Percentiles rank a stretch among this genome's conserved stretches.
phyloP scores from a whole-genome alignment of 352 stramenopile genomes.

The Pythium volutum region DNA sequence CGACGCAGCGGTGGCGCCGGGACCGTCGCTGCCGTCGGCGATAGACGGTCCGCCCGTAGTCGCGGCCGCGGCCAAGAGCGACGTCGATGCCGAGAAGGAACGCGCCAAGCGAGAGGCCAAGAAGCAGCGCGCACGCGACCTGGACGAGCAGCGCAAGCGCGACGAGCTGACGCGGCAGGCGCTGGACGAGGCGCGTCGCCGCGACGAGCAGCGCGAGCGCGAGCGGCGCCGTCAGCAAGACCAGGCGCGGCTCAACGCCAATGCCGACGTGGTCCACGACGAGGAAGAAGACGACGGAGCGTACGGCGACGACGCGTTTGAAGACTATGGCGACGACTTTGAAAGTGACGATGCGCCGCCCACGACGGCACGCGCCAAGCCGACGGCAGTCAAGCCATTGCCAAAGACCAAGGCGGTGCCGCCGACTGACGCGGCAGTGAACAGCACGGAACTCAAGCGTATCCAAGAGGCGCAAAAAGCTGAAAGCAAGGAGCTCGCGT shows the following conservation, averaged over 20 bases:
- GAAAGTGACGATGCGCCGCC: slow-evolving; percentile 33
- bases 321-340: slow-evolving; percentile 63
- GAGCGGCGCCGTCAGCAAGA: slow-evolving; percentile 51
- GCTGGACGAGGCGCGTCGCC: slow-evolving; percentile 38
- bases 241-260: slow-evolving; percentile 56
- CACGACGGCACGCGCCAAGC: slow-evolving; percentile 12
- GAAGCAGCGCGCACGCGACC: slow-evolving; percentile 43
- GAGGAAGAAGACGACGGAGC: slow-evolving; percentile 55
- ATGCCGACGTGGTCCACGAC: slow-evolving; percentile 66
- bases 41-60: slow-evolving; percentile 2
- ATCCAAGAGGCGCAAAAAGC: slow-evolving; percentile 64
- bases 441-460: slow-evolving; percentile 39
- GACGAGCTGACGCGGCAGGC: slow-evolving; percentile 50
- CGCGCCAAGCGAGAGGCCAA: slow-evolving; percentile 46
- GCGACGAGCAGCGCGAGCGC: slow-evolving; percentile 44
- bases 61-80: slow-evolving; percentile 34
- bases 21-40: background rate
- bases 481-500: slow-evolving; percentile 47
- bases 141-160: slow-evolving; percentile 45
- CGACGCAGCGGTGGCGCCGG: slow-evolving; percentile 2
- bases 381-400: slow-evolving; percentile 25
- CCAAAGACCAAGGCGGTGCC: slow-evolving; percentile 14
- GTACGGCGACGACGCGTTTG: slow-evolving; percentile 71
- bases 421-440: slow-evolving; percentile 23
- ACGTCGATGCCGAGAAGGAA: slow-evolving; percentile 38